A percentile compares a stretch with the other conserved stretches of the same genome.
Evolutionary conservation across 2,329 filamentous ascomycete species (phyloP).

Genomic region (Beauveria australis): DNA sequence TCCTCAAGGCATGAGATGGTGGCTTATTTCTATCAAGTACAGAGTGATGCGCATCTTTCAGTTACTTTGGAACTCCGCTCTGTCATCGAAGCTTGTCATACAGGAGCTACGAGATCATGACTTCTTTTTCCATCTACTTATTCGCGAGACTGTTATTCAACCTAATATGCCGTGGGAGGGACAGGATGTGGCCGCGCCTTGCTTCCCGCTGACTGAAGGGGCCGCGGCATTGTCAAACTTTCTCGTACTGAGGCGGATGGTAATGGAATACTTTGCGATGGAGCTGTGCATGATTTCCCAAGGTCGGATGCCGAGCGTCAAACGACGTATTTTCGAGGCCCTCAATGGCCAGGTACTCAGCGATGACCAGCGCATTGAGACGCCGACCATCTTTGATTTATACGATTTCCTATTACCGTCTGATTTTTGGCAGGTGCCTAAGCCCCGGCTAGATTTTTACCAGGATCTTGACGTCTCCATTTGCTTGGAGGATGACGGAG

Average conservation of each 20-base stretch:
- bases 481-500: constrained; percentile 53
- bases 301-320: constrained; percentile 60
- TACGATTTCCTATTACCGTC: constrained; percentile 72
- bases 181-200: constrained; percentile 46
- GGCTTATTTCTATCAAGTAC: constrained; percentile 62
- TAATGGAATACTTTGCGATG: constrained; percentile 76
- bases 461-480: constrained; percentile 57
- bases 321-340: constrained; percentile 59
- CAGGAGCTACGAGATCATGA: constrained; percentile 72
- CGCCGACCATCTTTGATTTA: constrained; percentile 78
- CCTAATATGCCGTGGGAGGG: constrained; percentile 68
- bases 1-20: constrained; percentile 53
- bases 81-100: constrained; percentile 69
- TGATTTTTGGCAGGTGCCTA: constrained; percentile 39
- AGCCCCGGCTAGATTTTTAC: constrained; percentile 52
- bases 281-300: constrained; percentile 75
- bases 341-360: constrained; percentile 69
- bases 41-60: constrained; percentile 66
- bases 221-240: constrained; percentile 68
- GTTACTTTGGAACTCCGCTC: constrained; percentile 72
- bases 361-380: constrained; percentile 55
- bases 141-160: constrained; percentile 62
- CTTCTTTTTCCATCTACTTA: constrained; percentile 69
- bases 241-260: constrained; percentile 64
- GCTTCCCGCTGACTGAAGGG: constrained; percentile 62